Evolutionary conservation across 1,284 basidiomycete genomes (phyloP).

Genomic region (Hymenochaete sp.): DNA sequence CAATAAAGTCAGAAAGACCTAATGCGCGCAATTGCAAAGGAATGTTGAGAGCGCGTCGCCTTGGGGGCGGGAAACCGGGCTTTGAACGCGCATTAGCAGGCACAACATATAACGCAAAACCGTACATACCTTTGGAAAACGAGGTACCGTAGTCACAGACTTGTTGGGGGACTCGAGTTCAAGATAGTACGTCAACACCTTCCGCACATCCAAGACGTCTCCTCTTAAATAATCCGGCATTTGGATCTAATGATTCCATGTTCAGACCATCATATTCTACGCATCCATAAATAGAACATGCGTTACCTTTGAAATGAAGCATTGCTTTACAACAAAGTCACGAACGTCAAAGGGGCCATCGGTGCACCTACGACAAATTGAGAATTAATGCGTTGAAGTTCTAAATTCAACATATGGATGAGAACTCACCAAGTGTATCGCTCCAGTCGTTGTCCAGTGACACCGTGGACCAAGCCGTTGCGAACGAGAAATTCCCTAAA

Average conservation of each 20-base stretch:
- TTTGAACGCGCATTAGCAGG: no score
- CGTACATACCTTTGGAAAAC: constrained; percentile 15
- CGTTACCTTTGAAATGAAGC: constrained; percentile 69
- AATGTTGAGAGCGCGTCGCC: constrained; percentile 47
- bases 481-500: constrained; percentile 65
- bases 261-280: constrained; percentile 27
- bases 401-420: background rate
- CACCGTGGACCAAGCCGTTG: constrained; percentile 54
- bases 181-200: constrained; percentile 42
- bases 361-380: constrained; percentile 55
- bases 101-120: no score
- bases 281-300: constrained; percentile 24
- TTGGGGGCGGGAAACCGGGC: constrained; percentile 14
- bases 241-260: constrained; percentile 38
- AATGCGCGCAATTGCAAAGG: constrained; percentile 51
- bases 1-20: constrained; percentile 59
- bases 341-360: constrained; percentile 79
- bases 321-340: constrained; percentile 81
- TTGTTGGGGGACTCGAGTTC: constrained; percentile 20
- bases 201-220: constrained; percentile 63
- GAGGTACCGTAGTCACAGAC: constrained; percentile 18
- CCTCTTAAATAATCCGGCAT: constrained; percentile 65
- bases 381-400: background rate
- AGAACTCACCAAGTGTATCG: constrained; percentile 32
- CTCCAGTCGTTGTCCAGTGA: constrained; percentile 44